Evolutionary conservation across 2,329 filamentous ascomycete genomes (phyloP).

Genomic region (Zasmidium citrigriseum): DNA sequence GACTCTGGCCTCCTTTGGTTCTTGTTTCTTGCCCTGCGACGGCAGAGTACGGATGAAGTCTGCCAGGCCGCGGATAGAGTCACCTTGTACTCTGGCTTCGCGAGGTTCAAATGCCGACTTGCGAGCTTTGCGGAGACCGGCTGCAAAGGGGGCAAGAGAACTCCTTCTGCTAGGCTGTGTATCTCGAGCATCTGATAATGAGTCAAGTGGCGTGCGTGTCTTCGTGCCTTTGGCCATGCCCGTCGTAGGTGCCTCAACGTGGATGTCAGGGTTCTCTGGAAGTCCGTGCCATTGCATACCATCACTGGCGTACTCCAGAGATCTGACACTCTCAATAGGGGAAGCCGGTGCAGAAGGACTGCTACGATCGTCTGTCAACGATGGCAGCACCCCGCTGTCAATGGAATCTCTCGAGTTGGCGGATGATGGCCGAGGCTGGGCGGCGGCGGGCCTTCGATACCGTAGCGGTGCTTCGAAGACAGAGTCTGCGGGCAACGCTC

Average conservation of each 20-base stretch:
- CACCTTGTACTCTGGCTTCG: constrained; percentile 17
- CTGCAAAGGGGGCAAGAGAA: background rate
- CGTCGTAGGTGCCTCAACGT: background rate
- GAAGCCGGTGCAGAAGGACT: constrained; percentile 7
- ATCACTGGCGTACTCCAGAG: background rate
- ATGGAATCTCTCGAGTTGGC: constrained; percentile 3
- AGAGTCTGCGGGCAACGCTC: constrained; percentile 26
- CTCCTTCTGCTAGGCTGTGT: no score
- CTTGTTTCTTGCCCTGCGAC: constrained; percentile 5
- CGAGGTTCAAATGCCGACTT: constrained; percentile 11
- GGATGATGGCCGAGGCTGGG: background rate
- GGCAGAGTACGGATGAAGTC: constrained; percentile 18
- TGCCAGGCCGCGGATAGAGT: constrained; percentile 14
- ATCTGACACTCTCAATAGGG: constrained; percentile 2
- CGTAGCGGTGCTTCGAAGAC: constrained; percentile 26
- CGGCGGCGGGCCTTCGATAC: background rate
- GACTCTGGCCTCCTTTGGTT: constrained; percentile 10
- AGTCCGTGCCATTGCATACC: background rate
- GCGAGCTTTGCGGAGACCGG: background rate
- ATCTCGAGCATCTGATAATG: no score
- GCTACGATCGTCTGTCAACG: constrained; percentile 14
- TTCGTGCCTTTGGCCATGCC: background rate
- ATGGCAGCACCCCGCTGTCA: constrained; percentile 11
- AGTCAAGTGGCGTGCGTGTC: background rate
- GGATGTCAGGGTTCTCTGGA: background rate